Evolutionary conservation across 1,284 basidiomycete species (phyloP).

Genomic region (Cronartium ribicola): DNA sequence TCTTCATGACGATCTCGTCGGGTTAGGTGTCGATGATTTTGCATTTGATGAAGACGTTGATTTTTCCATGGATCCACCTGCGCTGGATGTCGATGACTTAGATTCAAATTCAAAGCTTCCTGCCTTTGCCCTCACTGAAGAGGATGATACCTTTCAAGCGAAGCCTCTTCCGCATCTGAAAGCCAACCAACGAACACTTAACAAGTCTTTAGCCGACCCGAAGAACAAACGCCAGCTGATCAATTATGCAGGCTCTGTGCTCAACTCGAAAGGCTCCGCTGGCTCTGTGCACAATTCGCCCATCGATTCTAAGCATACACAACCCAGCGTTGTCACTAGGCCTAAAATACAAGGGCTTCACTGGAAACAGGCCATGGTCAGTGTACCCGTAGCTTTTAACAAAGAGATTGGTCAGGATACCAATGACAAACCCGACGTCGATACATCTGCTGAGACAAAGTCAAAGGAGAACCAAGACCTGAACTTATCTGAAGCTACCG

Average conservation of each 20-base stretch:
- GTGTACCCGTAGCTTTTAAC: conserved; percentile 20
- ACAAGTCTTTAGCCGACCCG: conserved; percentile 1
- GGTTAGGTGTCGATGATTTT: conserved; percentile 30
- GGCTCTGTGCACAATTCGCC: conserved; percentile 6
- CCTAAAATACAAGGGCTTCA: conserved; percentile 19
- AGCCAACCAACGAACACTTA: not conserved
- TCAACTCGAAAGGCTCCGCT: not conserved
- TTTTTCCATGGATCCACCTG: not conserved
- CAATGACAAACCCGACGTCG: not conserved
- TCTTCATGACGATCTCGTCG: conserved; percentile 29
- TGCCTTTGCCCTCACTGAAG: not conserved
- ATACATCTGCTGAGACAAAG: conserved; percentile 10
- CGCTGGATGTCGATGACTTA: conserved; percentile 16
- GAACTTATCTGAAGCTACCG: conserved; percentile 40
- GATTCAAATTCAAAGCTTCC: not conserved
- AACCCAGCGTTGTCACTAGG: not conserved
- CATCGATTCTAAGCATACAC: not conserved
- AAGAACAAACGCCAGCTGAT: conserved; percentile 12
- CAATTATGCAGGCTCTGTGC: not conserved
- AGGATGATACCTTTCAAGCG: not conserved
- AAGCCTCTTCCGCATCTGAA: conserved; percentile 9
- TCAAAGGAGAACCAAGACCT: conserved; percentile 44
- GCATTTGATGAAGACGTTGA: conserved; percentile 1
- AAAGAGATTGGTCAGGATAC: not conserved
- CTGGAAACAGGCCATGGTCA: conserved; percentile 29